Conservation (phyloP, 257 asterid genomes). For the Lithospermum erythrorhizon region DNA sequence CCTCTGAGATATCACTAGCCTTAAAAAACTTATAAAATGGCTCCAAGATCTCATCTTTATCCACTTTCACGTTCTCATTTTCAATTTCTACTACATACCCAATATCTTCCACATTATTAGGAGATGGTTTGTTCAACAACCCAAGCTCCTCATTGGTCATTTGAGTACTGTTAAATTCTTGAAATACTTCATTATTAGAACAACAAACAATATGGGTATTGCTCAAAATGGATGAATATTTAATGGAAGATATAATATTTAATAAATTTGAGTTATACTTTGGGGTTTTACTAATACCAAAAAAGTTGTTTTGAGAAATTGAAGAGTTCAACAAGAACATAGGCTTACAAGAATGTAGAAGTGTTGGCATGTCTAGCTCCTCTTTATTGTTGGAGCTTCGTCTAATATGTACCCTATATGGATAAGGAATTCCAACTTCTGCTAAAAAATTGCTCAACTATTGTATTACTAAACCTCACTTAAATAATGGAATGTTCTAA, state of each 20-base stretch:
- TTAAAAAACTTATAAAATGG: slow-evolving; percentile 63
- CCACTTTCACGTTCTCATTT: slow-evolving; percentile 23
- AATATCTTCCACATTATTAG: slow-evolving; percentile 23
- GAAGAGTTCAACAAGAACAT: slow-evolving; percentile 20
- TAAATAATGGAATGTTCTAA: too few relatives aligned
- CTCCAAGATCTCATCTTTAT: slow-evolving; percentile 57
- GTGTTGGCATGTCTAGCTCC: too few relatives aligned
- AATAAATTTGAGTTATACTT: slow-evolving; percentile 18
- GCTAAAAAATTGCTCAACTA: too few relatives aligned
- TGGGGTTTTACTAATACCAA: slow-evolving; percentile 20
- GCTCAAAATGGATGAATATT: slow-evolving; percentile 22
- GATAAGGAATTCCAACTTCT: too few relatives aligned
- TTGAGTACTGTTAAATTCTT: slow-evolving; percentile 25
- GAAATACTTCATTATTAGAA: slow-evolving; percentile 47
- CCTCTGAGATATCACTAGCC: slow-evolving; percentile 22
- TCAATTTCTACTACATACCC: slow-evolving; percentile 28
- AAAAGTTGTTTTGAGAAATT: slow-evolving; percentile 8
- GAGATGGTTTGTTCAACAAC: slow-evolving; percentile 63
- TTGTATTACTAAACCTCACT: too few relatives aligned
- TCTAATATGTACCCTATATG: too few relatives aligned
- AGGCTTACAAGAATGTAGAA: slow-evolving; percentile 27
- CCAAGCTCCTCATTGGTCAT: slow-evolving; percentile 50
- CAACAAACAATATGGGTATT: slow-evolving; percentile 35
- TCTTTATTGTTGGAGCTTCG: too few relatives aligned
- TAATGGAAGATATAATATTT: slow-evolving; percentile 18